Conservation (phyloP, 352 stramenopile species). For the Stephanocyclus meneghinianus region DNA sequence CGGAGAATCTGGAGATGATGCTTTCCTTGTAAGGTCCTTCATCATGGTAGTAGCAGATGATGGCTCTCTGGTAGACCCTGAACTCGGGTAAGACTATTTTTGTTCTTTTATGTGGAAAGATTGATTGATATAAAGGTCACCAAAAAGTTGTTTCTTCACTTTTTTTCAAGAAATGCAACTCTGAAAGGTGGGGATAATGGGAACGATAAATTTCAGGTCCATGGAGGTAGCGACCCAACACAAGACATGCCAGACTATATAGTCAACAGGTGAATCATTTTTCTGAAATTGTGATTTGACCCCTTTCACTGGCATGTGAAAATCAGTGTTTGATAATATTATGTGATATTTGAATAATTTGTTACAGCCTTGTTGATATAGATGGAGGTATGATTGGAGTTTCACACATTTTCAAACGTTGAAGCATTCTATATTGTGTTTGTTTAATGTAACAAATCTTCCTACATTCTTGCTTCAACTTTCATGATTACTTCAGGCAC, state of each 20-base stretch:
- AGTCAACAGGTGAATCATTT: constrained; percentile 10
- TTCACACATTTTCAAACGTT: too few relatives aligned
- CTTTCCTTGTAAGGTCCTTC: constrained; percentile 48
- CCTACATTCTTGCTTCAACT: background rate
- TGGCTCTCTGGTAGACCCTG: constrained; percentile 10
- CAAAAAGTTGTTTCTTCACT: background rate
- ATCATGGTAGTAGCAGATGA: constrained; percentile 17
- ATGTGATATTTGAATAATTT: constrained; percentile 20
- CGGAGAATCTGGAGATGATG: constrained; percentile 49
- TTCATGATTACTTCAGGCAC: background rate
- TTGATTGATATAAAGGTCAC: background rate
- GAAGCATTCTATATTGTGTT: constrained; percentile 9
- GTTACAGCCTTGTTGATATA: constrained; percentile 44
- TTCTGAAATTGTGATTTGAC: background rate
- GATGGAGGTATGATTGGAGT: constrained; percentile 46
- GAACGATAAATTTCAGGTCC: background rate
- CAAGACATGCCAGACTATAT: constrained; percentile 37
- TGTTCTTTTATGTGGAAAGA: background rate
- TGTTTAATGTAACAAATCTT: background rate
- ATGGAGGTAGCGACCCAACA: background rate
- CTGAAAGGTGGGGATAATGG: constrained; percentile 17
- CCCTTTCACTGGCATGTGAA: background rate
- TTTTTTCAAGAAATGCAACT: constrained; percentile 2
- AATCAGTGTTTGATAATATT: background rate
- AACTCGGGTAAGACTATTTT: constrained; percentile 1